Evolutionary conservation across 1,284 basidiomycete genomes (phyloP), one percentile per base, ranked within the genome.

Genomic region (Moniliophthora roreri): DNA sequence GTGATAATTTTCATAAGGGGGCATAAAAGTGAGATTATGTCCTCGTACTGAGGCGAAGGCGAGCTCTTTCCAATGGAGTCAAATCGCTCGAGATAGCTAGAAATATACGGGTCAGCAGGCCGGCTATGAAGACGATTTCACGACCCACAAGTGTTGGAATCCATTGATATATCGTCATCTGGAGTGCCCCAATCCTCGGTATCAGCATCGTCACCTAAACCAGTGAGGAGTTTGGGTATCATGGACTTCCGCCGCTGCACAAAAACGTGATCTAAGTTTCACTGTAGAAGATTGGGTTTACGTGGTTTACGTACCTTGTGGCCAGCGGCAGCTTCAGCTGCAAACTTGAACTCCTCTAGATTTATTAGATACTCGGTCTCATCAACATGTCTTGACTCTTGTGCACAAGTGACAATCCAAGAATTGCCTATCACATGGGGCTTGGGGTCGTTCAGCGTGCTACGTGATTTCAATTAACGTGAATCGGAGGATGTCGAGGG

Each of bases 341-440:
- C 84, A 21, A 91, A 75, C 54, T 86, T 86, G 52, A 85, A 77
- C 40, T 79, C 73, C 21, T 83, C 84, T 1, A 93, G 71, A 60
- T 93, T 82, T 48, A 96, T 80, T 20, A 80, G 63, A 66, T 85
- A 93, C 32, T 73, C 76, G 2, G 72, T 69, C 64, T 95, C 93
- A 7, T 86, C 85, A 1, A 90, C 79, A 40, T 72, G 78, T 38
- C 71, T 69, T 20, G 83, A 78, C 53, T 84, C 79, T 64, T 95
- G 92, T 10, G 83, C 89, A 60, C 90, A 93, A 61, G 89, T 83
- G 1, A 93, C 91, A 2, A 96, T 90, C 94, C 94, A 97, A n/a
- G 82, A 86, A 59, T 95, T 91, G 10, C 92, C 91, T 11, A 97
- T 89, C 10, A 95, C 83, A 38, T 77, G 67, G 0, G 91, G 91